These are phyloP conservation scores for Neonectria faginata DNA, from an alignment of 2,329 filamentous ascomycete genomes.

Conservation along the genomic window DNA sequence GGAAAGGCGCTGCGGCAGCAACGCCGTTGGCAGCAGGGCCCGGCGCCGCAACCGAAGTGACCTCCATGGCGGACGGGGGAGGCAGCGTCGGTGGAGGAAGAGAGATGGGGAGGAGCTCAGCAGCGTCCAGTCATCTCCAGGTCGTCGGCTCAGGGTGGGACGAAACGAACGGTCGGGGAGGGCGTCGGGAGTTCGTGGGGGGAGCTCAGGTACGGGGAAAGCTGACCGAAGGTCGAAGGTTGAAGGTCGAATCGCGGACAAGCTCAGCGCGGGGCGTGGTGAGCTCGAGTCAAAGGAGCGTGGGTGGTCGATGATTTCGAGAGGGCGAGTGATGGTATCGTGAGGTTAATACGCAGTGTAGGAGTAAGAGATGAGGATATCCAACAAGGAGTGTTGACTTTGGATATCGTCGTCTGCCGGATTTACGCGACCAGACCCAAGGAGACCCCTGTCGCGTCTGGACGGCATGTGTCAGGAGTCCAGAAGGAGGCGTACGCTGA, in stretches of 20 bases:
- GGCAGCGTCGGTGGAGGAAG: conserved; percentile 27
- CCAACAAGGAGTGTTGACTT: conserved; percentile 46
- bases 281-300: conserved; percentile 36
- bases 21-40: conserved; percentile 61
- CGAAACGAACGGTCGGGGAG: conserved; percentile 24
- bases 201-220: conserved; percentile 29
- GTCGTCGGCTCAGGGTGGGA: conserved; percentile 30
- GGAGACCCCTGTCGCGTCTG: conserved; percentile 49
- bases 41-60: conserved; percentile 59
- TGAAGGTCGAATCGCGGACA: conserved; percentile 28
- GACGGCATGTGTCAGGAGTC: conserved; percentile 48
- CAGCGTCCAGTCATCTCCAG: conserved; percentile 47
- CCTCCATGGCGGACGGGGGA: conserved; percentile 61
- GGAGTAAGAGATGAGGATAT: conserved; percentile 40
- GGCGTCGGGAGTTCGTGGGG: conserved; percentile 23
- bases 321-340: conserved; percentile 28
- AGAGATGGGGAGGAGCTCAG: conserved; percentile 38
- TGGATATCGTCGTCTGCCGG: conserved; percentile 39
- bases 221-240: conserved; percentile 22
- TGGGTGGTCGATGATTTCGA: conserved; percentile 29
- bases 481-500: conserved; percentile 34
- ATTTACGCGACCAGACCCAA: conserved; percentile 45
- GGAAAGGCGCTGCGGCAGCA: conserved; percentile 58
- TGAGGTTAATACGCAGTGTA: conserved; percentile 33
- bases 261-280: conserved; percentile 27